phyloP scores from a whole-genome alignment of 2,329 filamentous ascomycete genomes.

The Fonsecaea pedrosoi region DNA sequence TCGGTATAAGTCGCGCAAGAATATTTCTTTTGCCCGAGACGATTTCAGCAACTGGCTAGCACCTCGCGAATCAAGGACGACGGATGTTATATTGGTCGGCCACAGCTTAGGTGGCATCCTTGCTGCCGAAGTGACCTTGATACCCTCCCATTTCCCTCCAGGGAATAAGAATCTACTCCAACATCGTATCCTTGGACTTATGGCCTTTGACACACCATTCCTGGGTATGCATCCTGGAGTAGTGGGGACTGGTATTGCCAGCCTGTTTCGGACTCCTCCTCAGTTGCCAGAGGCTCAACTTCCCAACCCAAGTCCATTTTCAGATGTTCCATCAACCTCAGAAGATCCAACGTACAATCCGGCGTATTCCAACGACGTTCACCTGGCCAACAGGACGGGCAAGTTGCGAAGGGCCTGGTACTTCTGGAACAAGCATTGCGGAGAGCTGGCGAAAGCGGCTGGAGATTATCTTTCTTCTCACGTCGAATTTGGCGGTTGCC shows the following conservation, averaged over 20 bases:
- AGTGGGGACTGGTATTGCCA: constrained; percentile 78
- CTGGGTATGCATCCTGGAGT: constrained; percentile 89
- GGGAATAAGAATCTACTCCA: constrained; percentile 58
- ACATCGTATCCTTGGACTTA: constrained; percentile 78
- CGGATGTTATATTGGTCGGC: constrained; percentile 82
- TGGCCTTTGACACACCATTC: constrained; percentile 86
- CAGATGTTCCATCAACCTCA: constrained; percentile 27
- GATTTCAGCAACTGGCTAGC: constrained; percentile 82
- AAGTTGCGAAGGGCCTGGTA: constrained; percentile 69
- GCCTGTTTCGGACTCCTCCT: constrained; percentile 68
- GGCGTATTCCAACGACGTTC: constrained; percentile 75
- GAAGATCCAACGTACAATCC: constrained; percentile 73
- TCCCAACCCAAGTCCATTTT: constrained; percentile 24
- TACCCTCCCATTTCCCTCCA: constrained; percentile 47
- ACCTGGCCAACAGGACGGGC: constrained; percentile 71
- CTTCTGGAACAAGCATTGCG: constrained; percentile 81
- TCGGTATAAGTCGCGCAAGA: constrained; percentile 53
- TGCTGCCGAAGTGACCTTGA: constrained; percentile 76
- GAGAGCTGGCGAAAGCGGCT: constrained; percentile 72
- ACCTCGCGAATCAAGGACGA: constrained; percentile 74
- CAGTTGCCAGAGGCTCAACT: constrained; percentile 37
- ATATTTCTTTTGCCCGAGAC: constrained; percentile 71
- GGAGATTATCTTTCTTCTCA: constrained; percentile 78
- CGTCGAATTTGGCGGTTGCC: constrained; percentile 79
- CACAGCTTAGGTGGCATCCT: constrained; percentile 91